Base-by-base conservation (phyloP, 2,329 filamentous ascomycete species). In the Camptophora hylomeconis region DNA sequence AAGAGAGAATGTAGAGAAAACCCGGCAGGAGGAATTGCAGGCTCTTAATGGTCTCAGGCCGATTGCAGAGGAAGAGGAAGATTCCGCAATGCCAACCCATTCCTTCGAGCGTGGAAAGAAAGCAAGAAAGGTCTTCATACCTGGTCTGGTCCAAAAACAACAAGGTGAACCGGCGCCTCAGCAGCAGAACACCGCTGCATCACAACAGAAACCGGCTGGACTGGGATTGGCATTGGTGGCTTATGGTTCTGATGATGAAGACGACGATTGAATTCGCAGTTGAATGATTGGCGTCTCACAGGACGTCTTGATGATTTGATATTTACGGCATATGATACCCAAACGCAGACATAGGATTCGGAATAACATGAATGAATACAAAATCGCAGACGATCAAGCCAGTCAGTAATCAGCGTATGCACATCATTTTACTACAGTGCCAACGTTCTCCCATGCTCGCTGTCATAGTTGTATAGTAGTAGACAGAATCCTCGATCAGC, bases 71-170 rank as follows among this genome's bases (percentile, higher is more conserved):
- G 40, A 52, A 6, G 51, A 49, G 18, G 51, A 48, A 30, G 58
- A 60, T 25, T 31, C 36, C 8, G 38, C 45, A 7, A 45, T 45
- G 31, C 62, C 64, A 39, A 60, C 72, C 2, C 65, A 69, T 4
- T 75, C 77, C 3, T 92, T 87, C 47, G 79, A 80, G 52, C 66
- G 80, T 36, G 70, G 74, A 23, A 65, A 77, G 26, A 93, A 92
- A 60, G 78, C 82, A 58, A 95, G 93, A 60, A 92, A 89, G 55
- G 75, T 89, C 35, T 69, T 79, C 33, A 62, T 73, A 1, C 74
- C 77, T 9, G 60, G 75, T 13, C 54, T 93, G 26, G 84, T 86
- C 1, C 86, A 94, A 45, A 94, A 93, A 16, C 37, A 38, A 16
- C 24, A 27, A 19, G 11, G 18, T n/a, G 7, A 28, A 17, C 11